Evolutionary conservation across 495 filamentous ascomycete genomes (phyloP).

Genomic region (Hypoxylon rickii): DNA sequence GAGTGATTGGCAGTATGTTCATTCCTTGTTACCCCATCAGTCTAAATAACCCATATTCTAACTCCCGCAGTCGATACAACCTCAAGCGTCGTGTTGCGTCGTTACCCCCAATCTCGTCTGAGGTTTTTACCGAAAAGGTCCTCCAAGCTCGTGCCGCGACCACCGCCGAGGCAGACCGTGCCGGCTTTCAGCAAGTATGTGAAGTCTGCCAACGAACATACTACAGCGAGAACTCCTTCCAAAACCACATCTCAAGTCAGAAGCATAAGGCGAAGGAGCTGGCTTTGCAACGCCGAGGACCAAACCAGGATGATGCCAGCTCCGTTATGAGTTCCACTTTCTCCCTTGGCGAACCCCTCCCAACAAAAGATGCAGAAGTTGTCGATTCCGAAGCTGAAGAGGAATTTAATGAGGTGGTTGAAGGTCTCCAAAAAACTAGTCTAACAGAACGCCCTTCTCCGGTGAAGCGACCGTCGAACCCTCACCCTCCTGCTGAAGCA

Average conservation of each 20-base stretch:
- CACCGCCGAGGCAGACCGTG: conserved; percentile 82
- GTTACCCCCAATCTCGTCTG: conserved; percentile 87
- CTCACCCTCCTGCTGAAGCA: conserved; percentile 56
- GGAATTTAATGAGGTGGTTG: conserved; percentile 77
- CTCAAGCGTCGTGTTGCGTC: conserved; percentile 93
- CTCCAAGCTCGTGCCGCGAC: conserved; percentile 86
- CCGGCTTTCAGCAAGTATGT: conserved; percentile 84
- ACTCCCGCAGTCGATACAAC: conserved; percentile 98
- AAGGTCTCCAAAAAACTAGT: conserved; percentile 74
- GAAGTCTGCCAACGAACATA: conserved; percentile 86
- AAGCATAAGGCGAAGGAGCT: conserved; percentile 79
- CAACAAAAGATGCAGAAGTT: conserved; percentile 52
- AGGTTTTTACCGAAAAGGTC: conserved; percentile 95
- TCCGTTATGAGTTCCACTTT: conserved; percentile 91
- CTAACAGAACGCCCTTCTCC: conserved; percentile 63
- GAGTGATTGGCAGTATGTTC: conserved; percentile 93
- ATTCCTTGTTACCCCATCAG: no score
- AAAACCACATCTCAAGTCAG: conserved; percentile 88
- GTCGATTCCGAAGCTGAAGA: conserved; percentile 69
- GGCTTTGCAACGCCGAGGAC: conserved; percentile 35
- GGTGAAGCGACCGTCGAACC: conserved; percentile 59
- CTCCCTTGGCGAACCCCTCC: conserved; percentile 81
- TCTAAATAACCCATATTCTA: conserved; percentile 4
- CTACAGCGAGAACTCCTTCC: conserved; percentile 93
- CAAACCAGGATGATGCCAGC: conserved; percentile 68